These are phyloP conservation scores for Candida loeiensis DNA, from an alignment of 805 yeast genomes.

Conservation along the genomic window DNA sequence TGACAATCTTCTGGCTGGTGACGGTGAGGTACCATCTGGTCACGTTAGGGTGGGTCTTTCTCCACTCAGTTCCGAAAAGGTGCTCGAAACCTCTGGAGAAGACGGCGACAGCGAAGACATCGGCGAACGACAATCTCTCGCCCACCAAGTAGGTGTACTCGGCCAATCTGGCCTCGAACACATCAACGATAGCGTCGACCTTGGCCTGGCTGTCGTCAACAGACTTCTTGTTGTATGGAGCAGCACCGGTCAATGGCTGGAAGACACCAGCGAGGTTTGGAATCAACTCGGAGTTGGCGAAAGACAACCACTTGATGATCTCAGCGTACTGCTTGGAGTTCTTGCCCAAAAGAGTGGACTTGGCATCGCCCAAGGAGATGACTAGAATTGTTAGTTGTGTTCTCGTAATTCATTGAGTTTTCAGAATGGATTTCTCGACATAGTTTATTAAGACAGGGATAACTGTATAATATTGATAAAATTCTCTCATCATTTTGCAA, in stretches of 20 bases:
- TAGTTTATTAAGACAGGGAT: slow-evolving; percentile 80
- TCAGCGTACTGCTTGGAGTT: slow-evolving; percentile 58
- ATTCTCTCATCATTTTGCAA: slow-evolving; percentile 52
- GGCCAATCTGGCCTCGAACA: slow-evolving; percentile 34
- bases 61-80: slow-evolving; percentile 65
- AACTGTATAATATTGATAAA: slow-evolving; percentile 57
- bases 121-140: slow-evolving; percentile 46
- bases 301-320: slow-evolving; percentile 74
- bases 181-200: slow-evolving; percentile 18
- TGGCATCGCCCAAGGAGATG: slow-evolving; percentile 44
- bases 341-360: slow-evolving; percentile 58
- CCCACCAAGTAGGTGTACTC: slow-evolving; percentile 47
- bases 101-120: slow-evolving; percentile 36
- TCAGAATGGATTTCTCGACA: slow-evolving; percentile 69
- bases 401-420: slow-evolving; percentile 10
- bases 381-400: slow-evolving; percentile 32
- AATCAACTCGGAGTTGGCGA: slow-evolving; percentile 67
- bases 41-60: slow-evolving; percentile 56
- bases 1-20: slow-evolving; percentile 41
- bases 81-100: slow-evolving; percentile 52
- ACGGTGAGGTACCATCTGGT: slow-evolving; percentile 72
- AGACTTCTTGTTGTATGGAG: slow-evolving; percentile 74
- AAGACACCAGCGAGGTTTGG: slow-evolving; percentile 43
- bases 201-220: slow-evolving; percentile 45
- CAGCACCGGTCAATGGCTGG: slow-evolving; percentile 57